Evolutionary conservation across 1,139 yeast species (phyloP), one percentile per base, ranked within the genome.

Genomic region (Candida sojae): DNA sequence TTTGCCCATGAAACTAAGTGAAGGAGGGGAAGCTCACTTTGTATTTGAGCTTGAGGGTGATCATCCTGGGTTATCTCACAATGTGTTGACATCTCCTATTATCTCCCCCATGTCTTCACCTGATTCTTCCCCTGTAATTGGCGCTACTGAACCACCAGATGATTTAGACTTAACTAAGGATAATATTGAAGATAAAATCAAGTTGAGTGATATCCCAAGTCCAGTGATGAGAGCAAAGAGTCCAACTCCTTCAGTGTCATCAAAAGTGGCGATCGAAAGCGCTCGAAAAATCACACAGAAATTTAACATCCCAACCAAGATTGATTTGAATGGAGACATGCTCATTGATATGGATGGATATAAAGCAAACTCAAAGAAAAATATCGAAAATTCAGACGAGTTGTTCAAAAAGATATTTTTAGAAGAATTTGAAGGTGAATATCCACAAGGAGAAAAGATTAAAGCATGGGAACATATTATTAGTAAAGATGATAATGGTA

Each of bases 11-110:
- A 93, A 93, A 67, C 71, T 93, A 44, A 96, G 97, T 10, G 99
- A 93, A 53, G 97, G 96, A 3, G 99, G 99, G 26, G 99, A 93
- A 66, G 99, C 98, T 0, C 92, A 91, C 64, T 93, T 93, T 63
- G 99, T 93, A 43, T 92, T 93, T 70, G 97, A 92, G 61, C 88
- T 97, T 2, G 80, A 79, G 37, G 88, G 97, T 2, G 80, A 79
- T 29, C 77, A 79, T 48, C 65, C 68, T 26, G 79, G 80, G 45
- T 58, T 65, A 31, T 96, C 97, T 1, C 75, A 78, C 49, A 87
- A 89, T 53, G 78, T 90, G 52, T 80, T 90, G 56, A 91, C 99
- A 0, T 90, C 97, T 0, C 99, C 99, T 0, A 96, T 93, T 37
- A 72, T 90, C 28, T 88, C 96, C 36, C 96, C 97, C 0, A 71